Evolutionary conservation across 1,284 basidiomycete genomes (phyloP).

Genomic region (Rhodotorula sp.): DNA sequence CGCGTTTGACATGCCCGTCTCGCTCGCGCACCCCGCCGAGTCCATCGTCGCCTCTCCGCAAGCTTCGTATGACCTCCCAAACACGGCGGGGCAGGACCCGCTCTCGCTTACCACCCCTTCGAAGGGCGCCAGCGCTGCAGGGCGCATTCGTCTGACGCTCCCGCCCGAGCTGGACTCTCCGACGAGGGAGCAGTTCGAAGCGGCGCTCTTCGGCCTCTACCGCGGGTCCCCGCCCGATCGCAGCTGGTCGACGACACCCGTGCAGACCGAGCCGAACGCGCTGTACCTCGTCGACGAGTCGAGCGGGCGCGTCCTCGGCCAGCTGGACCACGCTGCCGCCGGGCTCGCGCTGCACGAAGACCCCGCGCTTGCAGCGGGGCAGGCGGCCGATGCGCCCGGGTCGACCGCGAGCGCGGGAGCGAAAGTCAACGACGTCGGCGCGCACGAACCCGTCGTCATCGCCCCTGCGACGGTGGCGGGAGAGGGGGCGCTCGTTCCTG

Average conservation of each 20-base stretch:
- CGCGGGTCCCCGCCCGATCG: background rate
- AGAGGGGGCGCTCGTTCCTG: background rate
- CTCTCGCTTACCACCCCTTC: background rate
- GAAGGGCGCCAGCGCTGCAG: background rate
- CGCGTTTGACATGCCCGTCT: slow-evolving; percentile 25
- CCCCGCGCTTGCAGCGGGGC: background rate
- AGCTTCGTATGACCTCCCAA: slow-evolving; percentile 28
- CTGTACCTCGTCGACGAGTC: slow-evolving; percentile 32
- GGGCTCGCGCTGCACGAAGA: slow-evolving; percentile 11
- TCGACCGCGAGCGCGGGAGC: background rate
- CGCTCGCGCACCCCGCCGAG: background rate
- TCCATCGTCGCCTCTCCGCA: slow-evolving; percentile 13
- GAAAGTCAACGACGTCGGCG: slow-evolving; percentile 11
- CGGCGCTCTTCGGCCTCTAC: slow-evolving; percentile 15
- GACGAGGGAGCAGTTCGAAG: slow-evolving; percentile 29
- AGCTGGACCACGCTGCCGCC: slow-evolving; percentile 6
- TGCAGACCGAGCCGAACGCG: slow-evolving; percentile 10
- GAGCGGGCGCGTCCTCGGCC: slow-evolving; percentile 18
- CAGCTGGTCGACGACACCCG: background rate
- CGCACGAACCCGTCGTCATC: slow-evolving; percentile 34
- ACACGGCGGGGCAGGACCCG: slow-evolving; percentile 9
- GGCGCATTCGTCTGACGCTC: slow-evolving; percentile 25
- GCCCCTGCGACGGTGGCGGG: background rate
- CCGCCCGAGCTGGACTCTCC: slow-evolving; percentile 1
- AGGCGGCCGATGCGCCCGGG: slow-evolving; percentile 5